A percentile compares a stretch with the other conserved stretches of the same genome.
Evolutionary conservation across 2,329 filamentous ascomycete genomes (phyloP).

Genomic region (Mollisia scopiformis): DNA sequence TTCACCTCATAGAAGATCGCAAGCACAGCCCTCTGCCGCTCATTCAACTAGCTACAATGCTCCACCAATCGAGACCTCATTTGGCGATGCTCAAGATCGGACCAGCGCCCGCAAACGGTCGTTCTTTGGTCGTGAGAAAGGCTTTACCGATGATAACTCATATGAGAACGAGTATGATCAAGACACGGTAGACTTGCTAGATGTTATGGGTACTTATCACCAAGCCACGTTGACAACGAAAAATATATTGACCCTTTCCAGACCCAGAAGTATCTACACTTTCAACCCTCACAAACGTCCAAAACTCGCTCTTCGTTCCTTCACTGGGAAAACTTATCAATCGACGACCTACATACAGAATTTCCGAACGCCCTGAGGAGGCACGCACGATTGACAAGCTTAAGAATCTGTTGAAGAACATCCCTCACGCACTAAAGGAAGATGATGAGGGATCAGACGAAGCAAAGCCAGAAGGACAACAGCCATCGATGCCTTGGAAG

Average conservation of each 20-base stretch:
- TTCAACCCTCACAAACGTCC: slow-evolving; percentile 83
- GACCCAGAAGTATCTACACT: slow-evolving; percentile 84
- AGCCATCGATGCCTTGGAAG: background rate
- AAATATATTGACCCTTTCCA: slow-evolving; percentile 41
- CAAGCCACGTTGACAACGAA: background rate
- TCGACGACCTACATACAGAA: slow-evolving; percentile 49
- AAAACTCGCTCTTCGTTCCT: slow-evolving; percentile 85
- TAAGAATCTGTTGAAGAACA: slow-evolving; percentile 23
- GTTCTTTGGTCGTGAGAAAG: slow-evolving; percentile 15
- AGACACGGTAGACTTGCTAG: slow-evolving; percentile 68
- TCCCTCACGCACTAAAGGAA: slow-evolving; percentile 13
- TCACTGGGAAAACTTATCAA: slow-evolving; percentile 75
- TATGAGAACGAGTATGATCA: slow-evolving; percentile 55
- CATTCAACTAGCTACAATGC: slow-evolving; percentile 15
- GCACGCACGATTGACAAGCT: slow-evolving; percentile 27
- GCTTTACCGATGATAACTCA: slow-evolving; percentile 11
- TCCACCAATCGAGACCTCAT: slow-evolving; percentile 1
- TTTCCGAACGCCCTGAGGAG: slow-evolving; percentile 22
- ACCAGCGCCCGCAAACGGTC: slow-evolving; percentile 5
- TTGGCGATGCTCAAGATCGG: slow-evolving; percentile 10
- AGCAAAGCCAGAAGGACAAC: background rate
- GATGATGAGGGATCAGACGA: slow-evolving; percentile 24
- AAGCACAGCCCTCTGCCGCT: background rate
- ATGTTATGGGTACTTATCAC: slow-evolving; percentile 61
- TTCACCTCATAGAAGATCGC: background rate